Evolutionary conservation across 2,329 filamentous ascomycete genomes (phyloP), one percentile per base, ranked within the genome.

Genomic region (Ophiostoma piceae): DNA sequence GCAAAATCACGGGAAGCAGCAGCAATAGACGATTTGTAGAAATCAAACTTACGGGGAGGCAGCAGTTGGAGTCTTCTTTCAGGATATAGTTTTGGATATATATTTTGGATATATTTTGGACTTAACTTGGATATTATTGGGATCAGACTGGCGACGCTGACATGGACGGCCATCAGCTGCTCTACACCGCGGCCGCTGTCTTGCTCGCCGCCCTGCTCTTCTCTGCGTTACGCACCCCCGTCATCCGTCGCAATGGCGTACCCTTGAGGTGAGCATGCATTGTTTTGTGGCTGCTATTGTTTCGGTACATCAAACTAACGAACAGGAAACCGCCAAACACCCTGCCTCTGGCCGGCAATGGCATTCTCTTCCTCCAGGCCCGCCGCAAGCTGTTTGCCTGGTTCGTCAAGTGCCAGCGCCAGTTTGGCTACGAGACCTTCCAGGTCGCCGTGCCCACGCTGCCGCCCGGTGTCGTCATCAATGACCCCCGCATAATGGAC

Each of bases 401-500:
- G 87, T 90, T 90, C 75, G 81, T 84, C 66, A 82, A 80, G 73
- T 87, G 85, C 74, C 85, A 88, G 75, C 81, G 79, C 14, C 78
- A 78, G 39, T 85, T 86, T 72, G 86, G 86, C 47, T 80, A 83
- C 68, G 85, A 88, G 76, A 90, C 88, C 0, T 84, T 88, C 66
- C 83, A 86, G 73, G 85, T 90, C 39, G 83, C 83, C 3, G 87
- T 90, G 14, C 88, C 88, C 1, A 85, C 85, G 0, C 77, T 90
- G 14, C 87, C 87, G 1, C 84, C 86, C 0, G 87, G 86, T 3
- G 84, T 90, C 26, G 84, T 90, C 65, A 84, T 90, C 75, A 87
- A 84, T 74, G 84, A 87, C 73, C 87, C 88, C 1, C 80, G 79
- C 70, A 88, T 87, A 72, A 80, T 90, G 1, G 88, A 89, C 43